A percentile compares a stretch with the other conserved stretches of the same genome.
These are phyloP conservation scores for Tricholomella constricta DNA, from an alignment of 768 basidiomycete genomes.

Conservation along the genomic window DNA sequence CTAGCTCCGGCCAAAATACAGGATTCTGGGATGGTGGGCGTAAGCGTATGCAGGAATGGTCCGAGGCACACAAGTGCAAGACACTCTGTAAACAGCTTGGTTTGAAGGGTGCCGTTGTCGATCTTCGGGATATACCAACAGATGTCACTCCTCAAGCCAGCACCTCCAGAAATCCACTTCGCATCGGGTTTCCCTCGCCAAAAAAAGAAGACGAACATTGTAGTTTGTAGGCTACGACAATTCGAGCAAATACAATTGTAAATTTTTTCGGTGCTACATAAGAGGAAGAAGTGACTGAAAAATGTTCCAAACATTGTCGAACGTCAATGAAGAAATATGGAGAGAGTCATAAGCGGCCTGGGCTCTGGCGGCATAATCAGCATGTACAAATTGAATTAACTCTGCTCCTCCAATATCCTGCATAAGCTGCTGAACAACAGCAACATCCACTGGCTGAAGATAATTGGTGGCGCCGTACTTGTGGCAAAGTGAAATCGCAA, in stretches of 20 bases:
- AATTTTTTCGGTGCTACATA: no score
- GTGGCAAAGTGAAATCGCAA: slow-evolving; percentile 25
- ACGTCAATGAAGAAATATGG: not conserved
- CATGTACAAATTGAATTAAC: slow-evolving; percentile 31
- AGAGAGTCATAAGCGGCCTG: slow-evolving; percentile 3
- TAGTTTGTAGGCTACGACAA: no score
- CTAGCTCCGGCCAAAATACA: not conserved
- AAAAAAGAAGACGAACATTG: no score
- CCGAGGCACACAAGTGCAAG: slow-evolving; percentile 10
- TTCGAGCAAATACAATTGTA: no score
- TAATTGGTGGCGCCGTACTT: slow-evolving; percentile 30
- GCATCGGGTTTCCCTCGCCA: no score
- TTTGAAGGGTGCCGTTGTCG: not conserved
- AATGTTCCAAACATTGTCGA: slow-evolving; percentile 12
- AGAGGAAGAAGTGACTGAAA: no score
- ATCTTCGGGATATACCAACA: not conserved
- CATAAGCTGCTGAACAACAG: slow-evolving; percentile 29
- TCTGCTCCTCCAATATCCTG: slow-evolving; percentile 30
- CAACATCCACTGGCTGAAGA: slow-evolving; percentile 25
- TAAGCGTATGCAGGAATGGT: slow-evolving; percentile 1
- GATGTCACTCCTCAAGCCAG: not conserved
- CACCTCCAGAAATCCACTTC: not conserved
- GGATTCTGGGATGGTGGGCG: slow-evolving; percentile 8
- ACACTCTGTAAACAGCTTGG: slow-evolving; percentile 2
- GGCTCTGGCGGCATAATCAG: slow-evolving; percentile 23